Base-by-base conservation (phyloP, 768 basidiomycete species). In the Dioszegia crocea region DNA sequence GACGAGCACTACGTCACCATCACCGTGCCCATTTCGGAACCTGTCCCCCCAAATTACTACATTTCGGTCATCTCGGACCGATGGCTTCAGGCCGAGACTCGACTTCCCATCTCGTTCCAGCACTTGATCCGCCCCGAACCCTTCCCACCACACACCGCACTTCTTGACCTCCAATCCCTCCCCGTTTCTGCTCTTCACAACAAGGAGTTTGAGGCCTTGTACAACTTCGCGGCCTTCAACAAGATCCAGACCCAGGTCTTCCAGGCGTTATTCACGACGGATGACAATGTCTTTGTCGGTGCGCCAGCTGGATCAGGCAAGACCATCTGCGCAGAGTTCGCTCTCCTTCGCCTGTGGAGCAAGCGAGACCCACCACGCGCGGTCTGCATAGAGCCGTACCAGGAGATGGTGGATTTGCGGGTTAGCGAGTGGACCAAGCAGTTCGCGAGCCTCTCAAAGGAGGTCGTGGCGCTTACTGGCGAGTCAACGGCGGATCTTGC, bases 191-290 rank as follows among this genome's bases (percentile, higher is more conserved):
- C 92, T 0, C 81, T 99, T 3, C 91, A 94, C 77, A 96, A 96
- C 82, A 85, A 87, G 69, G 89, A 92, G 61, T 98, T 86, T 17
- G 91, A 98, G 75, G 81, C 82, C 0, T 83, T 98, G 41, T 99
- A 97, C 76, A 83, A 85, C 0, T 86, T 98, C 63, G 82, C 85
- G 61, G 85, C 84, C 0, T 98, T 97, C 82, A 98, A 98, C 83
- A 99, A 97, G 78, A 97, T 98, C 61, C 96, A 98, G 75, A 98
- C 91, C 0, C 96, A 98, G 77, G 93, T 96, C 44, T 98, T 99
- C 86, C 92, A 97, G 68, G 93, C 94, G 0, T 81, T 99, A 0
- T 99, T 97, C 76, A 91, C 89, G 0, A 86, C 91, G 0, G 93
- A 97, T 69, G 96, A 98, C 71, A 98, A 94, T 67, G 87, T 94